Evolutionary conservation across 1,139 yeast genomes (phyloP).

Genomic region (Yarrowia galli): DNA sequence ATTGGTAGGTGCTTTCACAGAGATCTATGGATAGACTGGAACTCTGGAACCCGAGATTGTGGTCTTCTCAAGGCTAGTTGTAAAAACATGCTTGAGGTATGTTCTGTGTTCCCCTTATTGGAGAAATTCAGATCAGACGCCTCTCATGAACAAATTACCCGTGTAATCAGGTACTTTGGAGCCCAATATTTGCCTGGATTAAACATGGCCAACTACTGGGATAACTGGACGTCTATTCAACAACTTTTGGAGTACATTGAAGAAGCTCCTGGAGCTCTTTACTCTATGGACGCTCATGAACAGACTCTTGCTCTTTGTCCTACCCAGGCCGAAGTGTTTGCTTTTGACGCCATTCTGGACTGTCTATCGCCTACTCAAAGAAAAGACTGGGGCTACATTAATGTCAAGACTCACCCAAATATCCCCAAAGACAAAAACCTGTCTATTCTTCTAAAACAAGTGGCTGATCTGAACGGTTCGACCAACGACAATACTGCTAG

Average conservation of each 20-base stretch:
- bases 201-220: not conserved
- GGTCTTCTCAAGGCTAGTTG: not conserved
- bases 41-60: not conserved
- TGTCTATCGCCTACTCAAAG: not conserved
- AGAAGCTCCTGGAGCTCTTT: not conserved
- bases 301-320: not conserved
- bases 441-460: too few species aligned
- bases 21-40: not conserved
- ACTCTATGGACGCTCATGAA: not conserved
- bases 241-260: not conserved
- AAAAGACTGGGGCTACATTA: too few species aligned
- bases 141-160: not conserved
- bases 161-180: not conserved
- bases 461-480: too few species aligned
- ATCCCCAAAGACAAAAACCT: too few species aligned
- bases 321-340: not conserved
- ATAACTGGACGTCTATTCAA: not conserved
- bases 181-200: not conserved
- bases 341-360: not conserved
- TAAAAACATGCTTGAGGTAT: not conserved
- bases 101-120: not conserved
- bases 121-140: not conserved
- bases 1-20: not conserved
- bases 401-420: too few species aligned
- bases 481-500: too few species aligned